Conservation (phyloP, 2,329 filamentous ascomycete species). For the Fusarium sp. region DNA sequence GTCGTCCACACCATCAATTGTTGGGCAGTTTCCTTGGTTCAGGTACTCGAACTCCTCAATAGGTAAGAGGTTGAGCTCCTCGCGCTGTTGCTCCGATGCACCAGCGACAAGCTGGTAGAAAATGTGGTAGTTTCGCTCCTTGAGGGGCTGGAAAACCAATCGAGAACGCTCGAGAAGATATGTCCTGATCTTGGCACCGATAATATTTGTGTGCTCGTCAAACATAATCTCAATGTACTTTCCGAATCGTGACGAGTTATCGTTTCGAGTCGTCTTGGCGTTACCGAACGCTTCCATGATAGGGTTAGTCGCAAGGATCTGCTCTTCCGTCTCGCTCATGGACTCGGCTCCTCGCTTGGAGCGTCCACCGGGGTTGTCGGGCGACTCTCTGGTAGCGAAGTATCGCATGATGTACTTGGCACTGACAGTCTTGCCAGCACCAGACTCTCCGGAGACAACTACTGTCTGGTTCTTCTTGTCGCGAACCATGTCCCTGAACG, state of each 20-base stretch:
- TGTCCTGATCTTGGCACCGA: constrained; percentile 95
- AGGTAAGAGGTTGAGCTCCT: constrained; percentile 81
- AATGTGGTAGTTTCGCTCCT: constrained; percentile 98
- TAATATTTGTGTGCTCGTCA: constrained; percentile 93
- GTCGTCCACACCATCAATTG: constrained; percentile 95
- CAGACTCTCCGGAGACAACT: constrained; percentile 98
- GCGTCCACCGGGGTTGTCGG: constrained; percentile 84
- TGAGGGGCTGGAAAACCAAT: constrained; percentile 95
- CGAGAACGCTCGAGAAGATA: constrained; percentile 95
- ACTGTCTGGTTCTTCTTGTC: constrained; percentile 97
- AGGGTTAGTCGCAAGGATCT: constrained; percentile 96
- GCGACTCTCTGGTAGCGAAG: constrained; percentile 96
- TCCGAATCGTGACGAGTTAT: constrained; percentile 98
- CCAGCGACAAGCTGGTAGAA: constrained; percentile 98
- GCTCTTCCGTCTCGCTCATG: constrained; percentile 98
- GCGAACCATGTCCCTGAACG: constrained; percentile 88
- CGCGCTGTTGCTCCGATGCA: constrained; percentile 83
- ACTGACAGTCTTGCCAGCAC: constrained; percentile 98
- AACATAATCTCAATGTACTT: constrained; percentile 99
- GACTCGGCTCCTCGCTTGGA: constrained; percentile 78
- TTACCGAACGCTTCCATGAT: constrained; percentile 99
- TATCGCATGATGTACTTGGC: constrained; percentile 99
- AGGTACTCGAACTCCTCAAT: constrained; percentile 95
- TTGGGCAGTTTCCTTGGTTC: constrained; percentile 91
- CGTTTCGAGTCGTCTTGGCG: constrained; percentile 99